Percentiles rank a stretch among this genome's conserved stretches.
These are phyloP conservation scores for Clonostachys sp. DNA, from an alignment of 2,329 filamentous ascomycete genomes.

Conservation along the genomic window DNA sequence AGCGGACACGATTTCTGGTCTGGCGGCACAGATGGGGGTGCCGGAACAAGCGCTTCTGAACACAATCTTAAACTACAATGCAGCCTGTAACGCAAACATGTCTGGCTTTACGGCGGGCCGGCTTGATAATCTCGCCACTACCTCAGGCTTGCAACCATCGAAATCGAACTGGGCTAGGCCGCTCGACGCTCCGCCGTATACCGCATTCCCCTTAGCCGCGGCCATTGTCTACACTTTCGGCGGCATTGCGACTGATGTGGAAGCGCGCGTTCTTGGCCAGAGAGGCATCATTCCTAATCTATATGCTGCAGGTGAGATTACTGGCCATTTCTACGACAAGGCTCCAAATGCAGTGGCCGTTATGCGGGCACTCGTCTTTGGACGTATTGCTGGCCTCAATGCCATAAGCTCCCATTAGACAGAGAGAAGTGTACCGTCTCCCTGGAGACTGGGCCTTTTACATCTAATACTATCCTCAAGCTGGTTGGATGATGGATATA, in stretches of 20 bases:
- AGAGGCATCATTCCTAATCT: slow-evolving; percentile 45
- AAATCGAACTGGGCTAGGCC: slow-evolving; percentile 5
- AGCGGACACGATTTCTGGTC: slow-evolving; percentile 5
- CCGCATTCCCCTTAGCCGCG: slow-evolving; percentile 4
- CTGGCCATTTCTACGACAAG: slow-evolving; percentile 53
- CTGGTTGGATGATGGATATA: too few species aligned
- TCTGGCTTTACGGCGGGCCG: slow-evolving; percentile 5
- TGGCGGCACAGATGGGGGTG: slow-evolving; percentile 5
- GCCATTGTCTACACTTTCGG: slow-evolving; percentile 55
- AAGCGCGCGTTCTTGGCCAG: slow-evolving; percentile 42
- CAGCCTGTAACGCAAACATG: slow-evolving; percentile 5
- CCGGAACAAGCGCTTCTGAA: slow-evolving; percentile 5
- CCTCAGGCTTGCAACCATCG: slow-evolving; percentile 5
- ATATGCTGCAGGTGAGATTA: slow-evolving; percentile 61
- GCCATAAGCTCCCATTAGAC: slow-evolving; percentile 1
- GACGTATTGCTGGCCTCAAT: slow-evolving; percentile 4
- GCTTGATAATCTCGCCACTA: slow-evolving; percentile 6
- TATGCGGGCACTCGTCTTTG: slow-evolving; percentile 5
- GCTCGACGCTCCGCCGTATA: slow-evolving; percentile 5
- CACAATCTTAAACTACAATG: slow-evolving; percentile 6
- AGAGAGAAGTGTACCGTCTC: too few species aligned
- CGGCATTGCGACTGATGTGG: slow-evolving; percentile 51
- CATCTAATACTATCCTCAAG: too few species aligned
- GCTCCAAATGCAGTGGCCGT: slow-evolving; percentile 1
- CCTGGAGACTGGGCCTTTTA: too few species aligned